Base-by-base conservation (phyloP, 2,329 filamentous ascomycete species). In the Neopestalotiopsis rosae region DNA sequence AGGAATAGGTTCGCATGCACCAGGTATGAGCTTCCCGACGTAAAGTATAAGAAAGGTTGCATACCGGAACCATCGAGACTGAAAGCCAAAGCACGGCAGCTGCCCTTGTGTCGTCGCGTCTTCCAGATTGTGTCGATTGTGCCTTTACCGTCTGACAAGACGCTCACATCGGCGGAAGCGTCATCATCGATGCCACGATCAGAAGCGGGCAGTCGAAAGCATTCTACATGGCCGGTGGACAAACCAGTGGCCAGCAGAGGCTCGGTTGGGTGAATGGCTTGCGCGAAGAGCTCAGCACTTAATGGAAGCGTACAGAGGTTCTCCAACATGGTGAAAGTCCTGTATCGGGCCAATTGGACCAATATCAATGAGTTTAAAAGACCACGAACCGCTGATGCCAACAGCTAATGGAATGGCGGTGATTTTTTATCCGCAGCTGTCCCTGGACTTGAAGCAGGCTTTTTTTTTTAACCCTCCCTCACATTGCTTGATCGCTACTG, bases 261-360 rank as follows among this genome's bases (percentile, higher is more conserved):
- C 78, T 95, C 90, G 0, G 87, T 88, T 1, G 96, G 95, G 79
- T 99, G 96, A 24, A 97, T 85, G 13, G 92, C 92, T 80, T 97
- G 94, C 1, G 94, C 83, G 83, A 99, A 98, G 75, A 99, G 86
- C 77, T 98, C 96, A 68, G 93, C 89, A 69, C 89, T 88, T 61
- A 98, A 89, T 71, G 95, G 94, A 61, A 98, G 89, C 32, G 93
- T 94, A 86, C 95, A 98, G 72, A 97, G 88, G 72, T 94, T 97
- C 81, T 98, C 94, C 78, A 97, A 94, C 94, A 97, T 97, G 76
- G 72, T 74, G 72, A 40, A 17, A 12, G 24, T 3, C 2, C 13
- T 14, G 14, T 13, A 32, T 13, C 52, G 32, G 28, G 20, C 40
- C 59, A 62, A 62, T 62, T 62, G 28, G 32, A 40, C 12, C 24